Conservation (phyloP, 768 basidiomycete genomes). For the Pilatotrama ljubarskyi region DNA sequence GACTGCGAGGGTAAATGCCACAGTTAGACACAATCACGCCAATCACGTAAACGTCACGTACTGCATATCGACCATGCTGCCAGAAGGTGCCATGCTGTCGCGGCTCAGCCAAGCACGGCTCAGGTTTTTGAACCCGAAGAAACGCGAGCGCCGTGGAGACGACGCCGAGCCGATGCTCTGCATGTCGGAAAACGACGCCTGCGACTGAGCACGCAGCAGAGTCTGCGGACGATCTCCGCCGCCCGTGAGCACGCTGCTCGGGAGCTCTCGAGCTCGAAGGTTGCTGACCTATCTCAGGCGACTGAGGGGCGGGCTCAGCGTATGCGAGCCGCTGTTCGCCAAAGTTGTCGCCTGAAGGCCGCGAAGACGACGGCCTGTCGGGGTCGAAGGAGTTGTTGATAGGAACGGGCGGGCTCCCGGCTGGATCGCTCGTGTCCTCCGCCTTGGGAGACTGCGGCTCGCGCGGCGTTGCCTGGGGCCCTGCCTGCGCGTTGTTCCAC, state of each 20-base stretch:
- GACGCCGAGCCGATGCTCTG: constrained; percentile 71
- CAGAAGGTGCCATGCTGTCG: constrained; percentile 80
- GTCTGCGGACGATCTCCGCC: constrained; percentile 51
- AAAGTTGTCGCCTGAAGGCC: constrained; percentile 11
- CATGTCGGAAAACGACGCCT: constrained; percentile 78
- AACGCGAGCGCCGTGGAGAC: constrained; percentile 63
- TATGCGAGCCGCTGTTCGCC: constrained; percentile 4
- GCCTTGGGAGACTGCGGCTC: constrained; percentile 20
- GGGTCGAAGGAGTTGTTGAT: constrained; percentile 11
- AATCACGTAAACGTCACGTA: constrained; percentile 41
- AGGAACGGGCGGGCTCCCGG: constrained; percentile 10
- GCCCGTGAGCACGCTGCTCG: constrained; percentile 41
- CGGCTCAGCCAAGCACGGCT: constrained; percentile 75
- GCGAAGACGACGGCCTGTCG: constrained; percentile 8
- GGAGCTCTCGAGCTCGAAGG: constrained; percentile 23
- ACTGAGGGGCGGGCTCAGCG: constrained; percentile 11
- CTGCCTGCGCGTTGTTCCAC: constrained; percentile 4
- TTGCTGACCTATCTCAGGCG: constrained; percentile 30
- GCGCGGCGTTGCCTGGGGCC: constrained; percentile 8
- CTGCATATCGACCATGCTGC: constrained; percentile 95
- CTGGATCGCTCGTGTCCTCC: constrained; percentile 19
- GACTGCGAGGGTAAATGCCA: constrained; percentile 40
- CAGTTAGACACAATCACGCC: constrained; percentile 10
- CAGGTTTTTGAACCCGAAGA: constrained; percentile 76
- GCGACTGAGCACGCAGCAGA: constrained; percentile 68